Base-by-base conservation (phyloP, 1,284 basidiomycete species). In the Serendipita sp. region DNA sequence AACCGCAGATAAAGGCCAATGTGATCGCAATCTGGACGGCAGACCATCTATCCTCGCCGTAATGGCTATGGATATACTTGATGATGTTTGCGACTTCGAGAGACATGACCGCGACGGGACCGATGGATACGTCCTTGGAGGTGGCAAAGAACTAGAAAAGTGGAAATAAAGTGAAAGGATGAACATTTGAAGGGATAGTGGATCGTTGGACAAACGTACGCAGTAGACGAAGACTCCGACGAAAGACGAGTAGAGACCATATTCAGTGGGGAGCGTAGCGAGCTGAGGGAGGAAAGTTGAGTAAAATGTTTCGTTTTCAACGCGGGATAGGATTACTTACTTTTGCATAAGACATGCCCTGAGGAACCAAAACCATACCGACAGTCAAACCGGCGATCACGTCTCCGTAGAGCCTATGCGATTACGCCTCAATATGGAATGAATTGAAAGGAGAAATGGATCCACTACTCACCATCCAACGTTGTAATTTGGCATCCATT, bases 51-150 rank as follows among this genome's bases (percentile, higher is more conserved):
- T 75, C 68, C 12, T 38, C 35, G 1, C 63, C 41, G 55, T 65
- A 30, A 6, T 60, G 45, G 3, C 64, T 68, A 60, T 87, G 71
- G 60, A 95, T 83, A 47, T 80, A 73, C 30, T 78, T 76, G 71
- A 96, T 88, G 66, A 95, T 85, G 70, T 90, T 84, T 13, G 90
- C 81, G n/a, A 87, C 85, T 41, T 91, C 89, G 62, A 96, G 82
- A 4, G 91, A 95, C 93, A 98, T 96, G 73, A 99, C 95, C 15
- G 95, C 94, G 66, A 95, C 93, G 2, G 93, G 93, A 61, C 93
- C 93, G 67, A 97, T 96, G 10, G 91, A 91, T 41, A 94, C 89
- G 76, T 97, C 93, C 73, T 96, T 96, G 47, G 91, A 92, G 0
- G 93, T 96, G 34, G 93, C 93, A 69, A 93, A 92, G 72, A 91